These are phyloP conservation scores for Candida germanica DNA, from an alignment of 805 yeast genomes.

Conservation along the genomic window DNA sequence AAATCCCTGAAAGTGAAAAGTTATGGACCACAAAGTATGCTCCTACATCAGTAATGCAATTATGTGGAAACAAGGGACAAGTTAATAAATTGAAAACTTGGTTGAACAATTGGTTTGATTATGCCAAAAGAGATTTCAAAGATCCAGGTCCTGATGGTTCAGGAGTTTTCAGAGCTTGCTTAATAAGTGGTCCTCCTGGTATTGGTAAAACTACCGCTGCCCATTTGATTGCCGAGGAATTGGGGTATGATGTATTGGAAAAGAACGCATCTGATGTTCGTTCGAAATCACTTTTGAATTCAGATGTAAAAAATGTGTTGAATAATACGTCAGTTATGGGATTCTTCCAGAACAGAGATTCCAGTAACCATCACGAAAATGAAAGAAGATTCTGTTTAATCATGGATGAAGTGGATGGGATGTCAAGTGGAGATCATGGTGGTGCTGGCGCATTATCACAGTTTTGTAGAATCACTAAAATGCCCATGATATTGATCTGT, in stretches of 20 bases:
- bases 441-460: constrained; percentile 94
- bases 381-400: constrained; percentile 71
- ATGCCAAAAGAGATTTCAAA: constrained; percentile 53
- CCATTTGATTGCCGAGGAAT: constrained; percentile 62
- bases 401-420: constrained; percentile 99
- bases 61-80: constrained; percentile 87
- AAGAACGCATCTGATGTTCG: constrained; percentile 88
- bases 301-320: constrained; percentile 65
- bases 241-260: constrained; percentile 74
- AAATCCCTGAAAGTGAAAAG: constrained; percentile 53
- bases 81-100: constrained; percentile 66
- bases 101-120: constrained; percentile 73
- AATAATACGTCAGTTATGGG: constrained; percentile 84
- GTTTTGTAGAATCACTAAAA: constrained; percentile 77
- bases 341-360: constrained; percentile 48
- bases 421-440: constrained; percentile 98
- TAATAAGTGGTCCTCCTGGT: constrained; percentile 87
- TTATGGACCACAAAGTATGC: constrained; percentile 95
- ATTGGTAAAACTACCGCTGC: constrained; percentile 84
- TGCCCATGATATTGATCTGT: constrained; percentile 91
- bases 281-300: constrained; percentile 71
- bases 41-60: constrained; percentile 68
- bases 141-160: constrained; percentile 60
- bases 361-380: constrained; percentile 23
- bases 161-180: constrained; percentile 73